Percentiles rank a stretch among this genome's conserved stretches.
phyloP scores from a whole-genome alignment of 2,329 filamentous ascomycete species.

The Fusarium udum region DNA sequence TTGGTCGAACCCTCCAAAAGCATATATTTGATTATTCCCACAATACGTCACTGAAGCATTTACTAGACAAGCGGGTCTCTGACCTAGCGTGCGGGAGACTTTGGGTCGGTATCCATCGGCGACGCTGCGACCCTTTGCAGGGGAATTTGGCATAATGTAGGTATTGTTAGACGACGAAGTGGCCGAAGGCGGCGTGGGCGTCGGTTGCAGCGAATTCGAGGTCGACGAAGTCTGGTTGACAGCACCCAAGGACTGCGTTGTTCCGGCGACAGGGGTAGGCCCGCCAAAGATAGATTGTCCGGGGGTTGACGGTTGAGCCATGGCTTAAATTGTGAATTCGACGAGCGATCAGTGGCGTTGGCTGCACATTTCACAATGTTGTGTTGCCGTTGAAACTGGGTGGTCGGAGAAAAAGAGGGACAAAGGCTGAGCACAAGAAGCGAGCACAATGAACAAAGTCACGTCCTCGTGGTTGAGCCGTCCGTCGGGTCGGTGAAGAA shows the following conservation, averaged over 20 bases:
- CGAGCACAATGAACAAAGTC: not conserved
- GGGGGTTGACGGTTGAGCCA: slow-evolving; percentile 59
- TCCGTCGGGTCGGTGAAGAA: slow-evolving; percentile 36
- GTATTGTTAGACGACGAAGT: slow-evolving; percentile 73
- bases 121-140: slow-evolving; percentile 71
- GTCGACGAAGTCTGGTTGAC: slow-evolving; percentile 43
- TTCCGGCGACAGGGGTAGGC: slow-evolving; percentile 44
- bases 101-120: slow-evolving; percentile 84
- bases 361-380: slow-evolving; percentile 36
- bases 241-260: slow-evolving; percentile 38
- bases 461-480: slow-evolving; percentile 23
- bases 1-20: slow-evolving; percentile 97
- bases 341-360: slow-evolving; percentile 34
- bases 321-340: slow-evolving; percentile 44
- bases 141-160: slow-evolving; percentile 91
- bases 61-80: slow-evolving; percentile 91
- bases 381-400: slow-evolving; percentile 3
- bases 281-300: slow-evolving; percentile 61
- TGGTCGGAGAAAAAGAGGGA: not conserved
- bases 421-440: not conserved
- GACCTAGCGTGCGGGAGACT: slow-evolving; percentile 79
- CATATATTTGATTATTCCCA: slow-evolving; percentile 96
- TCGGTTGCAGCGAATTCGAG: slow-evolving; percentile 40
- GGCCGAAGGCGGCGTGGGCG: slow-evolving; percentile 38
- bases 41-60: slow-evolving; percentile 99